Evolutionary conservation across 2,329 filamentous ascomycete species (phyloP).

Genomic region (Sclerotiophoma versabilis): DNA sequence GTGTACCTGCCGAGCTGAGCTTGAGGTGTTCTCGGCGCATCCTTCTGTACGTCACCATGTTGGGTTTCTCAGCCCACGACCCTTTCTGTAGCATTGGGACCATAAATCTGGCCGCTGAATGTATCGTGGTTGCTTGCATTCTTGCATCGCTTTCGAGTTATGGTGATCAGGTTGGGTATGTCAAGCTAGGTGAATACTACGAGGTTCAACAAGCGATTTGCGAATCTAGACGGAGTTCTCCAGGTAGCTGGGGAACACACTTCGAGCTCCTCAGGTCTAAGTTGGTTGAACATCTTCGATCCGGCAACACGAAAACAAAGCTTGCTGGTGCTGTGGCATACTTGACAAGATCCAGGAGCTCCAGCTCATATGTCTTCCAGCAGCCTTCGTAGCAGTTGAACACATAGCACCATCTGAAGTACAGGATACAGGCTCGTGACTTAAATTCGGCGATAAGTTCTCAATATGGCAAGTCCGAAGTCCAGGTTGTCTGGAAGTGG

Average conservation of each 20-base stretch:
- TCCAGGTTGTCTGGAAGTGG: neutral
- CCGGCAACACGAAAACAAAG: conserved; percentile 29
- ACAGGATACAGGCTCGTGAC: conserved; percentile 18
- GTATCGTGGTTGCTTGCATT: too few relatives aligned
- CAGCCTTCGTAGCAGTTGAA: conserved; percentile 13
- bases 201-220: too few relatives aligned
- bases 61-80: neutral
- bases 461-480: conserved; percentile 21
- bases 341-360: conserved; percentile 22
- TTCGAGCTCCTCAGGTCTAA: conserved; percentile 21
- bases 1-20: conserved; percentile 21
- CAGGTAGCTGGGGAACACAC: conserved; percentile 20
- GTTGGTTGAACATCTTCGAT: conserved; percentile 19
- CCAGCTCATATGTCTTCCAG: conserved; percentile 22
- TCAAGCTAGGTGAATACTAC: too few relatives aligned
- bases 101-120: neutral
- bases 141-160: too few relatives aligned
- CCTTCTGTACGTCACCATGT: conserved; percentile 10
- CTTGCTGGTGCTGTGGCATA: conserved; percentile 18
- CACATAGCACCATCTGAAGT: conserved; percentile 9
- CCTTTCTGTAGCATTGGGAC: neutral
- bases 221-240: neutral
- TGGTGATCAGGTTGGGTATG: too few relatives aligned
- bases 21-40: conserved; percentile 8
- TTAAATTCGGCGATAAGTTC: conserved; percentile 34